Evolutionary conservation across 2,329 filamentous ascomycete species (phyloP).

Genomic region (Cladosporium sp.): DNA sequence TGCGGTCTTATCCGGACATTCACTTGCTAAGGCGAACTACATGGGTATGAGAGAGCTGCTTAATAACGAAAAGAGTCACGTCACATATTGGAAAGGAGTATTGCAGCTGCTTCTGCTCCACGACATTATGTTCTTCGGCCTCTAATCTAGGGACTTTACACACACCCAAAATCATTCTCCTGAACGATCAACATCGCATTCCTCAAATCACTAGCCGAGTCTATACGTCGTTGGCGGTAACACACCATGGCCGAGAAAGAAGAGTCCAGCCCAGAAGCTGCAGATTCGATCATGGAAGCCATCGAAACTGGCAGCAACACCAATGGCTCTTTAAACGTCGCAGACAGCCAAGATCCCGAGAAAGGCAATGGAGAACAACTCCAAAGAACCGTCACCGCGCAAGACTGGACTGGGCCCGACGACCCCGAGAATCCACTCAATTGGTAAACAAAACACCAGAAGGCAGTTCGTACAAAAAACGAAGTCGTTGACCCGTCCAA

Average conservation of each 20-base stretch:
- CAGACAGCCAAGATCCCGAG: constrained; percentile 1
- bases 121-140: too few species aligned
- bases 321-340: background rate
- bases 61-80: too few species aligned
- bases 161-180: too few species aligned
- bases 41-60: too few species aligned
- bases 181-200: too few species aligned
- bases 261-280: background rate
- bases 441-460: constrained; percentile 14
- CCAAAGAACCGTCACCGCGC: constrained; percentile 1
- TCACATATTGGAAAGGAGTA: too few species aligned
- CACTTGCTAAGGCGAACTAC: too few species aligned
- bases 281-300: background rate
- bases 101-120: too few species aligned
- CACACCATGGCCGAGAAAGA: constrained; percentile 5
- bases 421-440: constrained; percentile 27
- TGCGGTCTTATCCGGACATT: too few species aligned
- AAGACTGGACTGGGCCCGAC: constrained; percentile 18
- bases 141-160: too few species aligned
- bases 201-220: too few species aligned
- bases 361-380: background rate
- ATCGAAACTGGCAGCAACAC: background rate
- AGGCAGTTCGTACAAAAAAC: background rate
- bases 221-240: background rate
- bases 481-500: background rate